Conservation (phyloP, 2,329 filamentous ascomycete species). For the Penicillium crustosum region DNA sequence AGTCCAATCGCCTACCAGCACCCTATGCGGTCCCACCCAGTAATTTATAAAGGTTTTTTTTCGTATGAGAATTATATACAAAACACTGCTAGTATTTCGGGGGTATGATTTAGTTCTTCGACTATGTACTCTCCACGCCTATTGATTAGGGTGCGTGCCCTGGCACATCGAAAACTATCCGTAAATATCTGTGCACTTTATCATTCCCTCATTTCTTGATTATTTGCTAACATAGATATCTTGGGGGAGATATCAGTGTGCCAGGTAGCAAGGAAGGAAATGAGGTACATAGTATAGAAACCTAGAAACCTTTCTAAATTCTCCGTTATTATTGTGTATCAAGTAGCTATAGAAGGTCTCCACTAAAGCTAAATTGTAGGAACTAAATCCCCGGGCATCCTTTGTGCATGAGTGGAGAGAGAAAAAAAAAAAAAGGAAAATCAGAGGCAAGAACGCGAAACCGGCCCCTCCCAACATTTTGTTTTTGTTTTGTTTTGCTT, state of each 20-base stretch:
- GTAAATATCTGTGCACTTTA: no score
- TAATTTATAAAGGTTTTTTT: background rate
- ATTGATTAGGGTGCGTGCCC: no score
- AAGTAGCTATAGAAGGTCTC: slow-evolving; percentile 12
- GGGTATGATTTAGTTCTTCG: background rate
- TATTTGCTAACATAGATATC: no score
- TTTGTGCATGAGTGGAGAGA: slow-evolving; percentile 28
- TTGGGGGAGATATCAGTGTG: no score
- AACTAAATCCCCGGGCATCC: slow-evolving; percentile 33
- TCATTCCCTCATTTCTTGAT: no score
- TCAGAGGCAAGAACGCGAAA: slow-evolving; percentile 28
- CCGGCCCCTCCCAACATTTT: slow-evolving; percentile 33
- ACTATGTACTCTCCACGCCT: no score
- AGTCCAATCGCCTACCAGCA: background rate
- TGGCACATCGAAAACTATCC: no score
- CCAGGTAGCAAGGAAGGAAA: no score
- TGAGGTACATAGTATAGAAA: no score
- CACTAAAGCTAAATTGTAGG: slow-evolving; percentile 21
- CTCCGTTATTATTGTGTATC: slow-evolving; percentile 2
- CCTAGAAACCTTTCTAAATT: background rate
- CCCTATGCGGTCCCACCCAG: background rate
- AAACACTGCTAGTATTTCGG: background rate
- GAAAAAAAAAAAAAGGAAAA: slow-evolving; percentile 15
- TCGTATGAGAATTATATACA: background rate
- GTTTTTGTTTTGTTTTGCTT: no score